phyloP scores from a whole-genome alignment of 2,329 filamentous ascomycete species.

The Aspergillus fischeri region DNA sequence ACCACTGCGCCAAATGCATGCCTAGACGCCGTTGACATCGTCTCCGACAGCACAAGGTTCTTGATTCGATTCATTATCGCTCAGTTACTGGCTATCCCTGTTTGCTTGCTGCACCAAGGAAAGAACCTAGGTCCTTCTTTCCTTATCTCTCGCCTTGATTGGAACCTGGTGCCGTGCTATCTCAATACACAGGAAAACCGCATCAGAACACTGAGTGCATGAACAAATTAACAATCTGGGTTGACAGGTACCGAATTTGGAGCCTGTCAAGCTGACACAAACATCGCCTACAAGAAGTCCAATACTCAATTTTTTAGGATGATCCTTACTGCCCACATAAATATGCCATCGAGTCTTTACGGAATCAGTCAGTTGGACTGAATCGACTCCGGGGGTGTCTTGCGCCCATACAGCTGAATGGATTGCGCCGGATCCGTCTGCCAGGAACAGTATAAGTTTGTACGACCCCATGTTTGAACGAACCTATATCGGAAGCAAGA shows the following conservation, averaged over 20 bases:
- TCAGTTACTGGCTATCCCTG: not conserved
- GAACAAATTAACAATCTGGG: too few relatives aligned
- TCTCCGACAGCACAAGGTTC: not conserved
- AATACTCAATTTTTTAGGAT: not conserved
- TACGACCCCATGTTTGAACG: not conserved
- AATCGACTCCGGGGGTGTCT: constrained; percentile 42
- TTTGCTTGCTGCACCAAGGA: not conserved
- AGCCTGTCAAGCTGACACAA: not conserved
- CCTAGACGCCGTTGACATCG: not conserved
- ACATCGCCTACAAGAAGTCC: not conserved
- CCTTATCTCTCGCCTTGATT: not conserved
- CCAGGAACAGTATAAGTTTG: too few relatives aligned
- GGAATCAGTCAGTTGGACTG: constrained; percentile 6
- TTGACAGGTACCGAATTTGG: not conserved
- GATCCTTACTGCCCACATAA: not conserved
- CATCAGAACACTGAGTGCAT: not conserved
- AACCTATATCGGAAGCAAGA: not conserved
- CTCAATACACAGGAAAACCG: not conserved
- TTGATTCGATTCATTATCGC: not conserved
- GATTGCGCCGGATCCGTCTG: not conserved
- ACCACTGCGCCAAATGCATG: not conserved
- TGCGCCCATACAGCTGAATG: constrained; percentile 46
- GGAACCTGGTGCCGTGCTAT: not conserved
- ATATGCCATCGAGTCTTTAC: not conserved
- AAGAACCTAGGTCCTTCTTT: not conserved